These are phyloP conservation scores for Endothia cerciana DNA, from an alignment of 2,329 filamentous ascomycete genomes.

Conservation along the genomic window DNA sequence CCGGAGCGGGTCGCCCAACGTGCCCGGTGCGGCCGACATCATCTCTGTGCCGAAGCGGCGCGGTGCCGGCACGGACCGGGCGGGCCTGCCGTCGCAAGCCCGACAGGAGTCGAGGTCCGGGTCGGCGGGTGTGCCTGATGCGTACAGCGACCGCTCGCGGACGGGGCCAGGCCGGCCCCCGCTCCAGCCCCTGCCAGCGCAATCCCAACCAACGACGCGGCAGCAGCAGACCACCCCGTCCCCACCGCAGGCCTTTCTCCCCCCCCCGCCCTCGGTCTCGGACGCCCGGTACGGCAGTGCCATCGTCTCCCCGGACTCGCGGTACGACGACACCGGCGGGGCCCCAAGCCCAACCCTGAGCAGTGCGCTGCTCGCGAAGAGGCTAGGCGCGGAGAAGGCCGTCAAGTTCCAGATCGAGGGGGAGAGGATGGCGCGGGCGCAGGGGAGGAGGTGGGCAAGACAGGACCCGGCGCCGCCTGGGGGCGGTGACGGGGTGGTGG, in stretches of 20 bases:
- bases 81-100: constrained; percentile 19
- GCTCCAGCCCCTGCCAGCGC: constrained; percentile 11
- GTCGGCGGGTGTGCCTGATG: constrained; percentile 8
- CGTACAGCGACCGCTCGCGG: constrained; percentile 2
- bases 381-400: constrained; percentile 54
- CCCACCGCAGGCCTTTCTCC: constrained; percentile 13
- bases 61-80: constrained; percentile 16
- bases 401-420: constrained; percentile 47
- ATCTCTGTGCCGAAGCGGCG: constrained; percentile 10
- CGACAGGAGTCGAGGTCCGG: constrained; percentile 1
- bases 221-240: background rate
- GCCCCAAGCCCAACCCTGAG: constrained; percentile 29
- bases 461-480: background rate
- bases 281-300: background rate
- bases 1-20: constrained; percentile 27
- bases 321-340: background rate
- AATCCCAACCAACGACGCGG: background rate
- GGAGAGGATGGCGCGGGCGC: constrained; percentile 31
- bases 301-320: background rate
- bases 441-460: background rate
- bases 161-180: constrained; percentile 6
- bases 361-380: constrained; percentile 56
- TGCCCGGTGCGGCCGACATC: background rate
- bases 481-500: background rate
- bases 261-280: constrained; percentile 22